A percentile compares a stretch with the other conserved stretches of the same genome.
Conservation (phyloP, 306 rosid species). For the Ochetophila trinervis region DNA sequence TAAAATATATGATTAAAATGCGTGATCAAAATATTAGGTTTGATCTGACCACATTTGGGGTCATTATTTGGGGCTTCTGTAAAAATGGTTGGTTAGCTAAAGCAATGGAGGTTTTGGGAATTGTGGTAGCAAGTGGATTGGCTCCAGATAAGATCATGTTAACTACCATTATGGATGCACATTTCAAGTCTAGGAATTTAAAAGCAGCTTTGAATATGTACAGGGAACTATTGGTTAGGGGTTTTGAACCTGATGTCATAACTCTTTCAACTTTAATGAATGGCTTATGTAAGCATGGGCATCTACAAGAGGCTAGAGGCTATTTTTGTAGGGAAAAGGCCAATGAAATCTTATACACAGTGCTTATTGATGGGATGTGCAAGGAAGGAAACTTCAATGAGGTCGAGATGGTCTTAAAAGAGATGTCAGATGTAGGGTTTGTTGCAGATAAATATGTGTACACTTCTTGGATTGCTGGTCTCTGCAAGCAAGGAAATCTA, state of each 20-base stretch:
- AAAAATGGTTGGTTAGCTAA: constrained; percentile 26
- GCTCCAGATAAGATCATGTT: constrained; percentile 35
- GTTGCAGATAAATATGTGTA: constrained; percentile 32
- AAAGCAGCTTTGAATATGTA: constrained; percentile 28
- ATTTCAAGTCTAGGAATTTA: constrained; percentile 30
- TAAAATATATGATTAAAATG: constrained; percentile 26
- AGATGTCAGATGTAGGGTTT: constrained; percentile 39
- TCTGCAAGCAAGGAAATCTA: constrained; percentile 38
- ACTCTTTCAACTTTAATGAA: constrained; percentile 32
- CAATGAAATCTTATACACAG: constrained; percentile 30
- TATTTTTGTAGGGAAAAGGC: constrained; percentile 32
- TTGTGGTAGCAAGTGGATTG: constrained; percentile 26
- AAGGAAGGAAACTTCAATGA: constrained; percentile 33
- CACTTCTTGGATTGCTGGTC: constrained; percentile 41
- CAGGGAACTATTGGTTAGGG: constrained; percentile 21
- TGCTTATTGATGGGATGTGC: constrained; percentile 37
- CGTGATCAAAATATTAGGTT: constrained; percentile 17
- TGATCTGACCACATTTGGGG: constrained; percentile 32
- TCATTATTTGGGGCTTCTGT: constrained; percentile 31
- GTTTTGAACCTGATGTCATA: constrained; percentile 34
- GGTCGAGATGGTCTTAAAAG: constrained; percentile 28
- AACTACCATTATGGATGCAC: constrained; percentile 34
- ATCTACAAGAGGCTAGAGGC: constrained; percentile 28
- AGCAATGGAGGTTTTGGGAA: constrained; percentile 22
- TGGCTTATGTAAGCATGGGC: constrained; percentile 37